These are phyloP conservation scores for Penicillium digitatum DNA, from an alignment of 2,329 filamentous ascomycete genomes.

Conservation along the genomic window DNA sequence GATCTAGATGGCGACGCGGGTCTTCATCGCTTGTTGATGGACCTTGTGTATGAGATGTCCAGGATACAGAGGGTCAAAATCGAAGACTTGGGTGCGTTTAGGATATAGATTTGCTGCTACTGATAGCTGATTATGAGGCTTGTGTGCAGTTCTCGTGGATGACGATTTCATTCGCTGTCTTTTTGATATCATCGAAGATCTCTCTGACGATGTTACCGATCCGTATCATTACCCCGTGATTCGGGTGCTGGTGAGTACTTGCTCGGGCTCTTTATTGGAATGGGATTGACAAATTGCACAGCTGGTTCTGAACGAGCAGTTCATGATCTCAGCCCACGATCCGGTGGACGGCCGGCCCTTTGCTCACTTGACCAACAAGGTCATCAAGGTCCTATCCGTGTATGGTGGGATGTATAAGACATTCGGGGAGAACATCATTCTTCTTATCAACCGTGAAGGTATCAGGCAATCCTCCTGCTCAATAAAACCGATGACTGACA, in stretches of 20 bases:
- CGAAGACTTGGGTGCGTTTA: conserved; percentile 69
- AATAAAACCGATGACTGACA: conserved; percentile 12
- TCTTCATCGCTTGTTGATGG: conserved; percentile 75
- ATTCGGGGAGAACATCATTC: conserved; percentile 95
- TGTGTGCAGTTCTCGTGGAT: conserved; percentile 51
- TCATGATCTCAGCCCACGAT: conserved; percentile 74
- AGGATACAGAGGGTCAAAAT: conserved; percentile 76
- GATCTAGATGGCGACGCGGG: conserved; percentile 48
- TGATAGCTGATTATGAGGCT: conserved; percentile 5
- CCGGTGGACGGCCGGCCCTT: conserved; percentile 38
- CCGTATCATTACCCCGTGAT: conserved; percentile 96
- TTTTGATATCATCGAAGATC: conserved; percentile 80
- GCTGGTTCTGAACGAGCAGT: conserved; percentile 96
- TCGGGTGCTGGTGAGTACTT: conserved; percentile 69
- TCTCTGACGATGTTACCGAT: conserved; percentile 82
- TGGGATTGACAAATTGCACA: conserved; percentile 35
- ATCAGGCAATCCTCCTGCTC: conserved; percentile 8
- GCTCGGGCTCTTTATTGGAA: background rate
- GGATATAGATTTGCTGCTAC: background rate
- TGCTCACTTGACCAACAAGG: conserved; percentile 74
- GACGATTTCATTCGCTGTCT: conserved; percentile 81
- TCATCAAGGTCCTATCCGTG: conserved; percentile 83
- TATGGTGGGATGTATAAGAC: conserved; percentile 81
- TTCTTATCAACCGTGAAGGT: conserved; percentile 88
- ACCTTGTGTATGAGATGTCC: conserved; percentile 94